These are phyloP conservation scores for Fomes fomentarius DNA, from an alignment of 1,284 basidiomycete genomes.

Conservation along the genomic window DNA sequence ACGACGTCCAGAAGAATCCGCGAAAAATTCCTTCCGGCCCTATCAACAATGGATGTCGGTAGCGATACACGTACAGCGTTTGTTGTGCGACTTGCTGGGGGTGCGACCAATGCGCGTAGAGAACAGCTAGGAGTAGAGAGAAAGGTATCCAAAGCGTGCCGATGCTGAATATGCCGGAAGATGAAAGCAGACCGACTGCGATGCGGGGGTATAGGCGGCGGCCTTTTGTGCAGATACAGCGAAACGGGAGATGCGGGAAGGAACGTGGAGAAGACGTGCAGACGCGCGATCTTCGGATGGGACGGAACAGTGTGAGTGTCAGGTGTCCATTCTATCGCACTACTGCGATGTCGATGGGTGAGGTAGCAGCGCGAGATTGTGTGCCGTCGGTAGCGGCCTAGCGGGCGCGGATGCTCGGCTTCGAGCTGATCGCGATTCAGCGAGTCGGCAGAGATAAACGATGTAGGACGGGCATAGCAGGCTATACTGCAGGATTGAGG, in stretches of 20 bases:
- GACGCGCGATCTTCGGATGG: slow-evolving; percentile 12
- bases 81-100: slow-evolving; percentile 14
- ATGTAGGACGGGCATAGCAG: neutral
- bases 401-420: too few relatives aligned
- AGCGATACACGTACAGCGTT: slow-evolving; percentile 22
- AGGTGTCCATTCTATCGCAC: slow-evolving; percentile 1
- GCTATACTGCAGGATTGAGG: slow-evolving; percentile 65
- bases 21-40: slow-evolving; percentile 19
- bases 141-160: slow-evolving; percentile 3
- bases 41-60: slow-evolving; percentile 20
- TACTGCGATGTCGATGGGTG: slow-evolving; percentile 4
- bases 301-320: neutral
- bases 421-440: too few relatives aligned
- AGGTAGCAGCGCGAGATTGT: neutral
- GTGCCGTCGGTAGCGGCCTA: too few relatives aligned
- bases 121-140: slow-evolving; percentile 1
- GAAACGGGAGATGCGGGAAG: slow-evolving; percentile 1
- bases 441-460: neutral
- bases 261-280: slow-evolving; percentile 12
- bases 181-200: slow-evolving; percentile 19
- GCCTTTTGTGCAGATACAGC: slow-evolving; percentile 10
- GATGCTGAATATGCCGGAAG: slow-evolving; percentile 6
- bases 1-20: too few relatives aligned
- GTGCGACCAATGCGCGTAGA: slow-evolving; percentile 16
- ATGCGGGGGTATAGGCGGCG: slow-evolving; percentile 24